A percentile compares a stretch with the other conserved stretches of the same genome.
These are phyloP conservation scores for Boletus austroedulis DNA, from an alignment of 1,284 basidiomycete genomes.

Conservation along the genomic window DNA sequence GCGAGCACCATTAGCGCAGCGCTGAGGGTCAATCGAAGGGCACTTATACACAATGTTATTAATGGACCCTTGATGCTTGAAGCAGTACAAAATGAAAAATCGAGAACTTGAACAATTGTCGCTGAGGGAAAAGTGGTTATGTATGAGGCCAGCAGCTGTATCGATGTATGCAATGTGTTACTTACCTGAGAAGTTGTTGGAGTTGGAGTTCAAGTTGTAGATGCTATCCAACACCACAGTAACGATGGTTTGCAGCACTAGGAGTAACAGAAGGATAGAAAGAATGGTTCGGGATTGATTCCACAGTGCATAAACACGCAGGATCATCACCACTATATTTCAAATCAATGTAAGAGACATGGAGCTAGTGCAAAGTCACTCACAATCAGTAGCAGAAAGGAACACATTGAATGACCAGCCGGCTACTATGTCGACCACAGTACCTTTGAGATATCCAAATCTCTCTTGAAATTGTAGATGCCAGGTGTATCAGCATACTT, in stretches of 20 bases:
- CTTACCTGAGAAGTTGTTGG: background rate
- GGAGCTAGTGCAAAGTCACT: background rate
- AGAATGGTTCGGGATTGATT: conserved; percentile 8
- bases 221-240: background rate
- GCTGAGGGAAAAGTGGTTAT: background rate
- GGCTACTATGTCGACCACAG: too few species aligned
- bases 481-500: background rate
- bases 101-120: background rate
- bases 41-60: too few species aligned
- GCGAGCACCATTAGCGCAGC: too few species aligned
- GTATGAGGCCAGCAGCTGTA: background rate
- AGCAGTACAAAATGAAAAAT: background rate
- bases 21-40: too few species aligned
- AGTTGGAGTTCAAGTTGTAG: background rate
- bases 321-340: background rate
- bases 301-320: conserved; percentile 16
- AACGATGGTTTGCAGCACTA: background rate
- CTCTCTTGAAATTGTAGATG: too few species aligned
- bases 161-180: too few species aligned
- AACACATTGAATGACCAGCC: background rate
- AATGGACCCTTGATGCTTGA: too few species aligned
- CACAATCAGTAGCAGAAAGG: background rate
- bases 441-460: too few species aligned
- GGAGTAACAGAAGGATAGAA: background rate
- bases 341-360: background rate